Evolutionary conservation across 495 filamentous ascomycete species (phyloP).

Genomic region (Articulospora tetracladia): DNA sequence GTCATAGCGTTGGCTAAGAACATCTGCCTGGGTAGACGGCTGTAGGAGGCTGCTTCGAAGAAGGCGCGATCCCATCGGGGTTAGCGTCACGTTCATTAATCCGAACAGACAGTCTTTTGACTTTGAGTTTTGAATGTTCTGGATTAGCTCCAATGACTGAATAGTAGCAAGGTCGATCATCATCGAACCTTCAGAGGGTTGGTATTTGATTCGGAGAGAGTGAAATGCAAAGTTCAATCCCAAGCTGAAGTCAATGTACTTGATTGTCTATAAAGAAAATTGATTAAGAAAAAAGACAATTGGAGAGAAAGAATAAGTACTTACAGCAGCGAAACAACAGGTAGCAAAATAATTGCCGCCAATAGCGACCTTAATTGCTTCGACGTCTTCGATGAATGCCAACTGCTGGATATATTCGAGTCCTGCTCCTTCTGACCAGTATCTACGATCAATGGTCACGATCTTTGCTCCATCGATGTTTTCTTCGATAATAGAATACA

Average conservation of each 20-base stretch:
- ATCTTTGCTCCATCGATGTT: conserved; percentile 57
- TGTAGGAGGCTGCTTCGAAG: conserved; percentile 82
- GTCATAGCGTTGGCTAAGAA: conserved; percentile 65
- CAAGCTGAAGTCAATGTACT: conserved; percentile 69
- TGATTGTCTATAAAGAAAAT: conserved; percentile 55
- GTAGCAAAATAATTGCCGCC: conserved; percentile 85
- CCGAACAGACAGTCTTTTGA: conserved; percentile 80
- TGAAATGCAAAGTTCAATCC: conserved; percentile 64
- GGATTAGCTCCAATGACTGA: conserved; percentile 79
- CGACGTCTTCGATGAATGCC: conserved; percentile 71
- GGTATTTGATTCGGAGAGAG: conserved; percentile 80
- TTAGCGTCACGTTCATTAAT: conserved; percentile 77
- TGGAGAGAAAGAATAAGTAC: background rate
- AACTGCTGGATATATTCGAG: conserved; percentile 76
- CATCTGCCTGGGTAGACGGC: conserved; percentile 69
- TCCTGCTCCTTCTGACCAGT: conserved; percentile 82
- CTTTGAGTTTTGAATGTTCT: conserved; percentile 73
- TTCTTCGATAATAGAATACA: conserved; percentile 70
- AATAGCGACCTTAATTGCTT: conserved; percentile 73
- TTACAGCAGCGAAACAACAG: conserved; percentile 83
- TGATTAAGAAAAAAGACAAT: conserved; percentile 23
- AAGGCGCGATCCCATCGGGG: conserved; percentile 82
- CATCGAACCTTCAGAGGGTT: conserved; percentile 90
- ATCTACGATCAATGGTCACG: conserved; percentile 69
- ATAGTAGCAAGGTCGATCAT: conserved; percentile 88